Evolutionary conservation across 495 filamentous ascomycete species (phyloP), one percentile per base, ranked within the genome.

Genomic region (Hypomontagnella submonticulosa): DNA sequence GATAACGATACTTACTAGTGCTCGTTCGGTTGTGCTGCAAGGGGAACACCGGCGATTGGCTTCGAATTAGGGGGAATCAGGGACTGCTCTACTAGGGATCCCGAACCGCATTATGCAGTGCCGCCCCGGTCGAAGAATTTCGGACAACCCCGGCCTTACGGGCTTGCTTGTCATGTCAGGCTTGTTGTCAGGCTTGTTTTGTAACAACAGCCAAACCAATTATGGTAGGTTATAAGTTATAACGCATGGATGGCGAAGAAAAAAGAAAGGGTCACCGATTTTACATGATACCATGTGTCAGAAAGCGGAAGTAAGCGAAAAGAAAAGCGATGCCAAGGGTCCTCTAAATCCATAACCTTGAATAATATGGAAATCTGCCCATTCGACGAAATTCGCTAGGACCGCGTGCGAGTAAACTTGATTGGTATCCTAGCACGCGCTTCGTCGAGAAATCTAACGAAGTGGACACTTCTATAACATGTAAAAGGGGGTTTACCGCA

Each of bases 261-360:
- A 27, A 27, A 27, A 27, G 23, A 27, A 62, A 13, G 43, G 46
- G 41, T 48, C 13, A 56, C 53, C 53, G 57, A 67, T 57, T 49
- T 32, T 55, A 59, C 58, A 53, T 47, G 48, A 40, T 32, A 20
- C 40, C 18, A 40, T 58, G 47, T 53, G 36, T 43, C 62, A 38
- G 62, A 30, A 54, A 54, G 54, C 65, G 59, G 65, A 56, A 63
- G 59, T 46, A 59, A 68, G 59, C 59, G 42, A 59, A 59, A 16
- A n/a, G 18, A 62, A 50, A 57, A 20, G 52, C 40, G 23, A 57
- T 47, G 52, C 46, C 40, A 57, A 46, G 52, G 57, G 11, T 57
- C 43, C 20, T 51, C 32, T 27, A 19, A 32, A 32, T 13, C 52
- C 30, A 51, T 56, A 52, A 46, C 50, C 51, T 53, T 61, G 52